Evolutionary conservation across 2,329 filamentous ascomycete species (phyloP), one percentile per base, ranked within the genome.

Genomic region (Cladosporium sp.): DNA sequence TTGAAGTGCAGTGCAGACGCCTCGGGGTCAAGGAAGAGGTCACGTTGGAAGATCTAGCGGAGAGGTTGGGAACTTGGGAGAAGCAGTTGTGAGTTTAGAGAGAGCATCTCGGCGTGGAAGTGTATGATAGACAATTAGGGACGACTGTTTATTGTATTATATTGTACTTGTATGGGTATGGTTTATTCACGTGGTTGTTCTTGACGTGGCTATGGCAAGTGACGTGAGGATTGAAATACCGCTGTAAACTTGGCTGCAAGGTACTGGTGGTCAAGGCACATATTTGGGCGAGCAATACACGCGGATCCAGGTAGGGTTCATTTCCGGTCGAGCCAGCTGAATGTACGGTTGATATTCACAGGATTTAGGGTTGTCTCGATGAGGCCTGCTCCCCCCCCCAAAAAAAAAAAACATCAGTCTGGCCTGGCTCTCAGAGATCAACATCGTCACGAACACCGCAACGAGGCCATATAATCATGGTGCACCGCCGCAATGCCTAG

Each of bases 1-100:
- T 90, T 44, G 93, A 96, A 76, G 86, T 97, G 33, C 92, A 96
- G 74, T 94, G 92, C 78, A 85, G 91, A 66, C 83, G 85, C 65
- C 79, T 94, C 29, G 84, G 82, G 7, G 72, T 91, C 18, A 89
- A 85, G 69, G 82, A 89, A 68, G 80, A 86, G 16, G 85, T 72
- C 21, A 11, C 21, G 10, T 33, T 59, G 14, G 60, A 35, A 16
- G 66, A 68, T 14, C 44, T 70, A 21, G 63, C 46, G 23, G 33
- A 29, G 50, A 57, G 14, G 21, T 14, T 57, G 31, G 5, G 28
- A 33, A 33, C 31, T 26, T 57, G 31, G 55, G 55, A 33, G 33
- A 35, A 16, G 55, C 23, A 57, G 21, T 26, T 57, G 55, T 57
- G 29, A 35, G 14, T 18, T 37, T 37, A 26, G 33, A 31, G 5